phyloP scores from a whole-genome alignment of 192 early-diverging fungal species.

The Gonapodya prolifera region DNA sequence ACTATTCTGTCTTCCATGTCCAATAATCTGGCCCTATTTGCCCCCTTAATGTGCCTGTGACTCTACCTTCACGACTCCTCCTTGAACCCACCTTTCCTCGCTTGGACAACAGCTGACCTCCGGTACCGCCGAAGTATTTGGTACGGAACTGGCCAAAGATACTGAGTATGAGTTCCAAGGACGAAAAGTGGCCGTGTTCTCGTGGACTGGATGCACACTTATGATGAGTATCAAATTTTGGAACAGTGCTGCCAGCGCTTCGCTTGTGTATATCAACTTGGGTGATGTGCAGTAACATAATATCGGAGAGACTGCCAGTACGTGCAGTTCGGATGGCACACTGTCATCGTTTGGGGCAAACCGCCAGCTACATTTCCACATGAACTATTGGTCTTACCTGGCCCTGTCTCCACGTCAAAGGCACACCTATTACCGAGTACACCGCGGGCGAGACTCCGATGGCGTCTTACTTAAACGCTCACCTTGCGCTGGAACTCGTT shows the following conservation, averaged over 20 bases:
- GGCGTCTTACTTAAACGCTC: constrained; percentile 75
- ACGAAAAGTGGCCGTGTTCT: constrained; percentile 78
- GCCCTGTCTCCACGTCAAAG: constrained; percentile 16
- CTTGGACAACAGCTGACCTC: constrained; percentile 33
- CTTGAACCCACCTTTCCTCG: background rate
- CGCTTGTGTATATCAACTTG: constrained; percentile 7
- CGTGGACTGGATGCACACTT: constrained; percentile 79
- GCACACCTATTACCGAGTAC: constrained; percentile 66
- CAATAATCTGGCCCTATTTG: background rate
- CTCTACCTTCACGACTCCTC: background rate
- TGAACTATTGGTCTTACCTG: no score
- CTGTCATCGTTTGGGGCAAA: no score
- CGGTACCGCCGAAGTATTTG: constrained; percentile 88
- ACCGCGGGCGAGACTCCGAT: constrained; percentile 94
- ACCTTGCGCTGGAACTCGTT: constrained; percentile 72
- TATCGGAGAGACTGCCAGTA: background rate
- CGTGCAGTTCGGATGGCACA: background rate
- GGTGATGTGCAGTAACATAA: constrained; percentile 6
- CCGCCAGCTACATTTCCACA: no score
- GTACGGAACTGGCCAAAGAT: constrained; percentile 77
- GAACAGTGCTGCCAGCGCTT: background rate
- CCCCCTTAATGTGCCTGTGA: background rate
- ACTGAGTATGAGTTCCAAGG: constrained; percentile 68
- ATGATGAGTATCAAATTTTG: constrained; percentile 32
- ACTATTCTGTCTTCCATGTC: background rate